These are phyloP conservation scores for Exidia glandulosa DNA, from an alignment of 768 basidiomycete species.

Conservation along the genomic window DNA sequence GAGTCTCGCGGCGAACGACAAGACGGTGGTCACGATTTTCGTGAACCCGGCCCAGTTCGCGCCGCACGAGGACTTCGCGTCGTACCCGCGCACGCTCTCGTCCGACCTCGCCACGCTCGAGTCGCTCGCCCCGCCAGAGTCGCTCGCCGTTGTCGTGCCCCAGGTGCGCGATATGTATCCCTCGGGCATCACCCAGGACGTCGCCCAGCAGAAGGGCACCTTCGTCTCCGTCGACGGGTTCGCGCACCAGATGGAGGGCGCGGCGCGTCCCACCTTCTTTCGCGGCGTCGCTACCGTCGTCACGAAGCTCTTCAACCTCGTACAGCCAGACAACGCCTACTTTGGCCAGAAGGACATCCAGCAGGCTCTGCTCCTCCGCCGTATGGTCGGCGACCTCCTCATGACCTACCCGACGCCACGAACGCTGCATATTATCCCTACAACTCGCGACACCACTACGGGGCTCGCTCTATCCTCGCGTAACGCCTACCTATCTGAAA, in stretches of 20 bases:
- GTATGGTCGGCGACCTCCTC: conserved; percentile 68
- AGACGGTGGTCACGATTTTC: conserved; percentile 90
- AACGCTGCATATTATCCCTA: conserved; percentile 80
- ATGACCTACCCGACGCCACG: conserved; percentile 62
- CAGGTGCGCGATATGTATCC: conserved; percentile 83
- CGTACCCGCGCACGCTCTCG: conserved; percentile 82
- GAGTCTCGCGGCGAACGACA: conserved; percentile 67
- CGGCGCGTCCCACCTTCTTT: conserved; percentile 81
- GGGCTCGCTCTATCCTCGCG: conserved; percentile 84
- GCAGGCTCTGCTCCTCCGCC: conserved; percentile 77
- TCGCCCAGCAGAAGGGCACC: conserved; percentile 66
- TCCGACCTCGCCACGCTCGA: conserved; percentile 57
- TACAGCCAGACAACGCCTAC: conserved; percentile 86
- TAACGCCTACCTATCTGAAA: conserved; percentile 64
- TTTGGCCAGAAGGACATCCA: conserved; percentile 99
- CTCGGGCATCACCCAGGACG: conserved; percentile 73
- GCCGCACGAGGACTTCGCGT: conserved; percentile 82
- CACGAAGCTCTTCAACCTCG: conserved; percentile 86
- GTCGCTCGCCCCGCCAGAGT: conserved; percentile 27
- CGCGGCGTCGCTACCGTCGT: conserved; percentile 92
- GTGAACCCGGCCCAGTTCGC: conserved; percentile 98
- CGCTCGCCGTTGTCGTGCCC: conserved; percentile 73
- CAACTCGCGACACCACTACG: conserved; percentile 52
- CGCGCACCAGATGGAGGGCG: conserved; percentile 87
- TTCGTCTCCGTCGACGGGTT: conserved; percentile 90